phyloP scores from a whole-genome alignment of 2,329 filamentous ascomycete genomes.

The Chalaropsis ovoidea region DNA sequence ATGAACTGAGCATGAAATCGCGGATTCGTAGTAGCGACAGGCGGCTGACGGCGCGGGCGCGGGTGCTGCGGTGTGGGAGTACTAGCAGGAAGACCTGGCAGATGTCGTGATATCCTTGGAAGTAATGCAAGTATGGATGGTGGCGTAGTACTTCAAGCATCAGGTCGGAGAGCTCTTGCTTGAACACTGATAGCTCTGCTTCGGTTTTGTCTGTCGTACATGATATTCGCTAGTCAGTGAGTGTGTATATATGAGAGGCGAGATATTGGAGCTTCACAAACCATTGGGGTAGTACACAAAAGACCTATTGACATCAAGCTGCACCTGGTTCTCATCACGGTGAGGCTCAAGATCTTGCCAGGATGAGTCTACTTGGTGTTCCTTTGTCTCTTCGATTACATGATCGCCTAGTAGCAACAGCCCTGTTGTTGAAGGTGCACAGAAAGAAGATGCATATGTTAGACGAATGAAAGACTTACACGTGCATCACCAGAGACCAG shows the following conservation, averaged over 20 bases:
- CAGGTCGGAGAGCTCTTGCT: constrained; percentile 64
- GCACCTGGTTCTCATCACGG: constrained; percentile 79
- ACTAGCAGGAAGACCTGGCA: constrained; percentile 90
- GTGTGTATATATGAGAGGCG: constrained; percentile 16
- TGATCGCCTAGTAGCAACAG: constrained; percentile 46
- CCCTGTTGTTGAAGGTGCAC: constrained; percentile 40
- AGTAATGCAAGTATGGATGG: constrained; percentile 81
- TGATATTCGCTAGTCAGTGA: constrained; percentile 6
- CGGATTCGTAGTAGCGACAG: constrained; percentile 83
- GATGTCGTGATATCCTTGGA: constrained; percentile 98
- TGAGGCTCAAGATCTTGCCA: constrained; percentile 65
- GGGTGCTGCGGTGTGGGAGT: constrained; percentile 50
- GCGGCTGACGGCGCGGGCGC: constrained; percentile 58
- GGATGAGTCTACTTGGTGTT: constrained; percentile 3
- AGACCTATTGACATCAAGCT: constrained; percentile 86
- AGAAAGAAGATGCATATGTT: not conserved
- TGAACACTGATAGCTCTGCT: constrained; percentile 58
- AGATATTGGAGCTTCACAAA: constrained; percentile 35
- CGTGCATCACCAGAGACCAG: not conserved
- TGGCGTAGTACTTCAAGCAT: constrained; percentile 72
- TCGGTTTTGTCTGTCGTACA: constrained; percentile 36
- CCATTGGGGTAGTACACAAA: constrained; percentile 91
- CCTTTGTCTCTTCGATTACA: constrained; percentile 25
- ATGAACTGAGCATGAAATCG: constrained; percentile 91
- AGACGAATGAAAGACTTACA: constrained; percentile 12